Evolutionary conservation across 2,329 filamentous ascomycete species (phyloP).

Genomic region (Aspergillus jensenii): DNA sequence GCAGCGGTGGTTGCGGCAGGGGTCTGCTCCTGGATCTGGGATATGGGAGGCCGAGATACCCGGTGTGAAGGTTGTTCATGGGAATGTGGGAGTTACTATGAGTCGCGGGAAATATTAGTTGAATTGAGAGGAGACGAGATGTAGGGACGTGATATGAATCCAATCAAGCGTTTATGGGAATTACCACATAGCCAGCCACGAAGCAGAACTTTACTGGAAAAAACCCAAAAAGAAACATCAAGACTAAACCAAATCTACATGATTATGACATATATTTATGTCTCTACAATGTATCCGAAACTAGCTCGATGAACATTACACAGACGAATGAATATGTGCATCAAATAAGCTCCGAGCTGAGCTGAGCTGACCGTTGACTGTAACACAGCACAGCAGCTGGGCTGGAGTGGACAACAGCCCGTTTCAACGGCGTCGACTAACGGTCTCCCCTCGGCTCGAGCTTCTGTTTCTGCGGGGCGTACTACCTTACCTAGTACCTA

Average conservation of each 20-base stretch:
- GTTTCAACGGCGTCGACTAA: too few species aligned
- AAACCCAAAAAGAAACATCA: too few species aligned
- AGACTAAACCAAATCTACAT: too few species aligned
- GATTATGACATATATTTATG: not conserved
- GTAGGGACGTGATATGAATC: too few species aligned
- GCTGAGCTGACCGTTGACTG: not conserved
- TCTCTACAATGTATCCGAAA: not conserved
- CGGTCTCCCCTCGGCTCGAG: too few species aligned
- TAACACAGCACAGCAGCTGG: not conserved
- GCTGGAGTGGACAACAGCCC: too few species aligned
- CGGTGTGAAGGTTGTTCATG: constrained; percentile 57
- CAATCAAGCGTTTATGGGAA: too few species aligned
- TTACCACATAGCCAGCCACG: too few species aligned
- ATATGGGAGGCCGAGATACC: constrained; percentile 56
- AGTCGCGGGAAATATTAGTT: constrained; percentile 19
- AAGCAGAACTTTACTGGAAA: too few species aligned
- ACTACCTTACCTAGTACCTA: too few species aligned
- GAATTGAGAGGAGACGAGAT: not conserved
- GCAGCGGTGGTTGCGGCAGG: constrained; percentile 67
- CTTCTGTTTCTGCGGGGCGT: too few species aligned
- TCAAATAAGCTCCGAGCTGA: not conserved
- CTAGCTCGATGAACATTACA: too few species aligned
- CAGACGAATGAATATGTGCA: not conserved
- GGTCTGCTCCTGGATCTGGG: constrained; percentile 50
- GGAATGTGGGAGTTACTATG: constrained; percentile 54